Evolutionary conservation across 805 yeast species (phyloP).

Genomic region (Gaillardinia entomophila): DNA sequence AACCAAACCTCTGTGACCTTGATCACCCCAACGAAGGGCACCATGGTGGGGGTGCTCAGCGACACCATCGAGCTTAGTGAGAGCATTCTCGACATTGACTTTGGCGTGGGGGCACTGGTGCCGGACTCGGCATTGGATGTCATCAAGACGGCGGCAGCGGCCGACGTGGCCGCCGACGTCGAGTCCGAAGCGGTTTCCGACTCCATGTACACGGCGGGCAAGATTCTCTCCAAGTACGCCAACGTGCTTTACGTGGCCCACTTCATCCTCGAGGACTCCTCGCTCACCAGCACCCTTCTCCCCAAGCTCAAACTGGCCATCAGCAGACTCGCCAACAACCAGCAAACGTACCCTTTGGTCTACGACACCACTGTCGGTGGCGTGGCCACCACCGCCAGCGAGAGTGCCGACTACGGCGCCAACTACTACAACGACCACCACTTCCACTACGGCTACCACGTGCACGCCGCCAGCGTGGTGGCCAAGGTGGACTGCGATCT

Average conservation of each 20-base stretch:
- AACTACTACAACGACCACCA: constrained; percentile 29
- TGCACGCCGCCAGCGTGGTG: constrained; percentile 20
- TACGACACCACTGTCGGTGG: constrained; percentile 26
- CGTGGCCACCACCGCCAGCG: constrained; percentile 17
- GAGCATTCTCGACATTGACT: constrained; percentile 35
- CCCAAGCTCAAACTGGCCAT: constrained; percentile 11
- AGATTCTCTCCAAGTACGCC: constrained; percentile 18
- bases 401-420: constrained; percentile 21
- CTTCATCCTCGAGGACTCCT: constrained; percentile 14
- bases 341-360: constrained; percentile 17
- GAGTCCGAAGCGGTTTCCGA: constrained; percentile 7
- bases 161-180: constrained; percentile 13
- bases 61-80: constrained; percentile 36
- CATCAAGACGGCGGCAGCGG: constrained; percentile 8
- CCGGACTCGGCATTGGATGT: constrained; percentile 6
- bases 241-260: constrained; percentile 12
- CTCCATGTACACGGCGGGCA: constrained; percentile 21
- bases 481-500: constrained; percentile 15
- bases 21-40: constrained; percentile 48
- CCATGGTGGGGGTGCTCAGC: constrained; percentile 41
- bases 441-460: constrained; percentile 24
- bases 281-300: constrained; percentile 9
- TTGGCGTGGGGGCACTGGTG: constrained; percentile 16
- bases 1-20: constrained; percentile 29
- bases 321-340: constrained; percentile 10